These are phyloP conservation scores for Xylaria sp. DNA, from an alignment of 2,329 filamentous ascomycete species.

Conservation along the genomic window DNA sequence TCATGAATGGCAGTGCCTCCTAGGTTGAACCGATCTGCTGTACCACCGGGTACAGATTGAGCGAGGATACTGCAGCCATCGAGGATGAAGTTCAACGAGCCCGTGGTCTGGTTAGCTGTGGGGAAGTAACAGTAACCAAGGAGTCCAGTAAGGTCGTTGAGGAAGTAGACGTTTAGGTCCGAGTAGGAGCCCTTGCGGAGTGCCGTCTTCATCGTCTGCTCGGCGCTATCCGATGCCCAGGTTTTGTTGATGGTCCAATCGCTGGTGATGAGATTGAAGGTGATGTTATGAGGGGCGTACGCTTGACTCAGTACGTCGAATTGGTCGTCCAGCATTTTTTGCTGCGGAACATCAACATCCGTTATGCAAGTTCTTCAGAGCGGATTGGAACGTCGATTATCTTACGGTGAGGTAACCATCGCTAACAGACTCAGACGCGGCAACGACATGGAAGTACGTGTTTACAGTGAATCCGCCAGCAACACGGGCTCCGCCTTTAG, in stretches of 20 bases:
- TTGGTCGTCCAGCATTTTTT: constrained; percentile 36
- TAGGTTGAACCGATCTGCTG: constrained; percentile 28
- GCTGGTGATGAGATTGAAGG: constrained; percentile 40
- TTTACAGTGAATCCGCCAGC: constrained; percentile 33
- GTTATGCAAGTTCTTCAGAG: not conserved
- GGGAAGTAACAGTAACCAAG: constrained; percentile 47
- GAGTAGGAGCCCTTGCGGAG: constrained; percentile 43
- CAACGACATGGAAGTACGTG: constrained; percentile 37
- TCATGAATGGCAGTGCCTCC: constrained; percentile 37
- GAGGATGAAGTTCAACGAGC: constrained; percentile 32
- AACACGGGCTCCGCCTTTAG: constrained; percentile 21
- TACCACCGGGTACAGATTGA: constrained; percentile 27
- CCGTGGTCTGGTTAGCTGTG: constrained; percentile 35
- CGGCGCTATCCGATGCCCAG: constrained; percentile 40
- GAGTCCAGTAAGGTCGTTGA: constrained; percentile 33
- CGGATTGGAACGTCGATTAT: not conserved
- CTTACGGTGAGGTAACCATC: constrained; percentile 37
- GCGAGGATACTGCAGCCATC: constrained; percentile 33
- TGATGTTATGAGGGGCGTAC: constrained; percentile 40
- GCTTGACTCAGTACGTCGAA: constrained; percentile 42
- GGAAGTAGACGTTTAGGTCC: constrained; percentile 45
- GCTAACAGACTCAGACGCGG: constrained; percentile 26
- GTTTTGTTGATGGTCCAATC: constrained; percentile 43
- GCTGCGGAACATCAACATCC: constrained; percentile 26
- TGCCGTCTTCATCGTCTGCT: constrained; percentile 40